These are phyloP conservation scores for Saturnispora dispora DNA, from an alignment of 805 yeast genomes.

Conservation along the genomic window DNA sequence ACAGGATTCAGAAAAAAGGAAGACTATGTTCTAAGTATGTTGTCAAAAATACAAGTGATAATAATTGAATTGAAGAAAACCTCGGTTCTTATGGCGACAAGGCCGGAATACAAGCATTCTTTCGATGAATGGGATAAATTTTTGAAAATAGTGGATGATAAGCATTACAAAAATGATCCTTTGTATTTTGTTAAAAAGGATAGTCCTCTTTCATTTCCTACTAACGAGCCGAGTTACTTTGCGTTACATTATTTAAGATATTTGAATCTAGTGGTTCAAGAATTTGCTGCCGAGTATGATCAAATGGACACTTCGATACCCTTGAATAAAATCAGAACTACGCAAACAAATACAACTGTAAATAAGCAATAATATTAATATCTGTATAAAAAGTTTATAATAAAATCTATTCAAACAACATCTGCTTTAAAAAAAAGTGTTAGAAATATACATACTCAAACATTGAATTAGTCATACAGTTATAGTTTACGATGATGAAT, in stretches of 20 bases:
- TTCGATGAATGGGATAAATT: constrained; percentile 46
- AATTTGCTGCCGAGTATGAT: constrained; percentile 21
- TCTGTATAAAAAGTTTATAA: background rate
- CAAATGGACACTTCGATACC: constrained; percentile 2
- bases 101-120: constrained; percentile 35
- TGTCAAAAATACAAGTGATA: constrained; percentile 22
- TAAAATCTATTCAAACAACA: background rate
- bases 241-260: constrained; percentile 20
- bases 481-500: constrained; percentile 4
- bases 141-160: constrained; percentile 25
- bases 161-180: constrained; percentile 14
- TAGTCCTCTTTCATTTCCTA: constrained; percentile 64
- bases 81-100: constrained; percentile 28
- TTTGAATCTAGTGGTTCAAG: constrained; percentile 20
- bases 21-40: constrained; percentile 17
- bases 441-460: constrained; percentile 6
- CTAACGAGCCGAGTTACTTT: constrained; percentile 60
- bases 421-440: background rate
- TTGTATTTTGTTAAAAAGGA: constrained; percentile 56
- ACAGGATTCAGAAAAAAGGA: constrained; percentile 21
- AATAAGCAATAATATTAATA: background rate
- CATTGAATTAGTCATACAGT: constrained; percentile 4
- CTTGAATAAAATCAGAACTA: background rate
- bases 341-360: too few species aligned
- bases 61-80: constrained; percentile 26